Evolutionary conservation across 2,329 filamentous ascomycete species (phyloP), one percentile per base, ranked within the genome.

Genomic region (Uncinocarpus reesii): DNA sequence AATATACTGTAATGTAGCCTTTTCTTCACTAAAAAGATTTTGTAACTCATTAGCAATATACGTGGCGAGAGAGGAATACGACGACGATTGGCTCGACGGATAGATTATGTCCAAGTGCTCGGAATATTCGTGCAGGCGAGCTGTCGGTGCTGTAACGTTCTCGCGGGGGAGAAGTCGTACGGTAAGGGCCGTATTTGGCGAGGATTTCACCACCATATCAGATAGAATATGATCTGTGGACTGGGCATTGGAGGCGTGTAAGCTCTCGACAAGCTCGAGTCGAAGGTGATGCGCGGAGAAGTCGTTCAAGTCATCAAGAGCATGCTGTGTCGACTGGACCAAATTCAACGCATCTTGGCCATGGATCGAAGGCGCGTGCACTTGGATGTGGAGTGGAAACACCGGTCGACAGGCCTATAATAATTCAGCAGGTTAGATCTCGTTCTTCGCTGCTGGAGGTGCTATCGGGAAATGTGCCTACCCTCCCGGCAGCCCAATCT

Each of bases 401-500:
- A 89, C 84, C 24, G 88, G 85, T 57, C 82, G 82, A 66, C 90
- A 96, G 50, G 84, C 81, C 88, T 95, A 57, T 32, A 41, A 35
- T 42, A 20, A 44, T 10, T 13, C 11, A 38, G 20, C 16, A 40
- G 7, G 23, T 49, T 28, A 52, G 36, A 20, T 11, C 35, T 8
- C 11, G 8, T 28, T 6, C 21, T 4, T 18, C 21, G 21, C 29
- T 13, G 10, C 20, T 6, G n/a, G 49, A 49, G 16, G 52, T 44
- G 43, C 10, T n/a, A 44, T 36, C 13, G 50, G 42, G 15, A 7
- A 10, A 29, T n/a, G 21, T 13, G 8, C 69, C 53, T 65, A 93
- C 89, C 76, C 84, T 86, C 55, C 88, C 88, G 60, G 93, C 85
- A 7, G 87, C 85, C 90, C 92, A 96, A 53, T 84, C 78, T 56